These are phyloP conservation scores for Podospora fimiseda DNA, from an alignment of 495 filamentous ascomycete genomes.

Conservation along the genomic window DNA sequence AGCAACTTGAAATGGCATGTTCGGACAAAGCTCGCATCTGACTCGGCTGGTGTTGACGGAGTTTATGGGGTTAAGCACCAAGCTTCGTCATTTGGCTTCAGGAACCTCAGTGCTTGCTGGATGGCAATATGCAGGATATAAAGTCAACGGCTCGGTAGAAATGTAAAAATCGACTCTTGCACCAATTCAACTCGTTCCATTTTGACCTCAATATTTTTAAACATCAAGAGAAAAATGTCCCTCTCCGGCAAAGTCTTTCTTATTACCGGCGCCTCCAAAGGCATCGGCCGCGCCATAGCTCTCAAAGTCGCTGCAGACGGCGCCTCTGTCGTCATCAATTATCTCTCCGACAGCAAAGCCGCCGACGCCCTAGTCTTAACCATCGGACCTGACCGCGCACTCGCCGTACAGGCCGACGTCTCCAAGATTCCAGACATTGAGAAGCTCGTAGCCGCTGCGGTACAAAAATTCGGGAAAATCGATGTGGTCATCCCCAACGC, in stretches of 20 bases:
- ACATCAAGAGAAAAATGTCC: slow-evolving; percentile 21
- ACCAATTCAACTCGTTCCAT: too few relatives aligned
- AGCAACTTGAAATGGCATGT: too few relatives aligned
- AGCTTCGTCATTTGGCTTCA: too few relatives aligned
- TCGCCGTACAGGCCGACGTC: slow-evolving; percentile 60
- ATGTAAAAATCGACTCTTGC: too few relatives aligned
- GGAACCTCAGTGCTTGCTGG: too few relatives aligned
- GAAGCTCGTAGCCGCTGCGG: slow-evolving; percentile 54
- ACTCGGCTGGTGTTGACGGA: too few relatives aligned
- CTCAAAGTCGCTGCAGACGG: slow-evolving; percentile 50
- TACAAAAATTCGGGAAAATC: slow-evolving; percentile 57
- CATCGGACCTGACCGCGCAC: slow-evolving; percentile 46
- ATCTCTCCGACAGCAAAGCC: slow-evolving; percentile 47
- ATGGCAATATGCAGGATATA: too few relatives aligned
- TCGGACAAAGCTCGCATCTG: too few relatives aligned
- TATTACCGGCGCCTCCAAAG: slow-evolving; percentile 62
- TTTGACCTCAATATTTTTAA: not conserved
- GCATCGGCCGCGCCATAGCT: slow-evolving; percentile 57
- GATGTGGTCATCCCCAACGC: slow-evolving; percentile 61
- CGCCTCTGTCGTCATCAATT: slow-evolving; percentile 60
- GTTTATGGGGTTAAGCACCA: too few relatives aligned
- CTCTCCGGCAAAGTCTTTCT: slow-evolving; percentile 54
- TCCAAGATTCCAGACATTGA: slow-evolving; percentile 52
- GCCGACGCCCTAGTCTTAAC: slow-evolving; percentile 51
- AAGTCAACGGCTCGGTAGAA: too few relatives aligned